Evolutionary conservation across 108 stramenopile genomes (phyloP), one percentile per base, ranked within the genome.

Genomic region (Nitzschia palea): DNA sequence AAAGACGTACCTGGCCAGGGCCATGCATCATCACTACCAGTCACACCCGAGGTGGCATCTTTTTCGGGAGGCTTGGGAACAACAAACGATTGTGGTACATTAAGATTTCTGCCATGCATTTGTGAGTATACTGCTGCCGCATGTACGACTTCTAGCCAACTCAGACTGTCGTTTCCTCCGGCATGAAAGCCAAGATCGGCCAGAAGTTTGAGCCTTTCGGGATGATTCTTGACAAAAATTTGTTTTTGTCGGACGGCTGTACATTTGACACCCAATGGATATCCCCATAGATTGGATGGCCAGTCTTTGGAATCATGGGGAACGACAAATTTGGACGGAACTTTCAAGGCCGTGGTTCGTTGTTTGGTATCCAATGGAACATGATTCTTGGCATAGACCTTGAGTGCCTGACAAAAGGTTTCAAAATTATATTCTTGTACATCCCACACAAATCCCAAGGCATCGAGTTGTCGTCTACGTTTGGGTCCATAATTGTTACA

Each of bases 71-170:
- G 83, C 47, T 70, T 57, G 3, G 89, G 87, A 1, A 90, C 87
- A 1, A 74, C 75, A 65, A 89, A 94, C 30, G 81, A 67, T 2
- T 69, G 62, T 10, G 89, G 89, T 29, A 88, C 85, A 65, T 90
- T 82, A 25, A 94, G 67, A 9, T 60, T 54, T 33, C 87, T 67
- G 12, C 79, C 69, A 63, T 94, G 80, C 75, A 88, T 77, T 68
- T 83, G 73, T 23, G 86, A 87, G 67, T 94, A 94, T 36, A 94
- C 88, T 4, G 93, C 93, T 20, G 89, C 83, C 15, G 89, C 93
- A 74, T 94, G 93, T 8, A 89, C 80, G 2, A 94, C 89, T 62
- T 88, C 73, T 12, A 90, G 60, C 93, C 93, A 94, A 1, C 87
- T 82, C 0, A 87, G 60, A 44, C 77, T 63, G 17, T 86, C 76